These are phyloP conservation scores for Biscutella laevigata DNA, from an alignment of 441 rosid species.

Conservation along the genomic window DNA sequence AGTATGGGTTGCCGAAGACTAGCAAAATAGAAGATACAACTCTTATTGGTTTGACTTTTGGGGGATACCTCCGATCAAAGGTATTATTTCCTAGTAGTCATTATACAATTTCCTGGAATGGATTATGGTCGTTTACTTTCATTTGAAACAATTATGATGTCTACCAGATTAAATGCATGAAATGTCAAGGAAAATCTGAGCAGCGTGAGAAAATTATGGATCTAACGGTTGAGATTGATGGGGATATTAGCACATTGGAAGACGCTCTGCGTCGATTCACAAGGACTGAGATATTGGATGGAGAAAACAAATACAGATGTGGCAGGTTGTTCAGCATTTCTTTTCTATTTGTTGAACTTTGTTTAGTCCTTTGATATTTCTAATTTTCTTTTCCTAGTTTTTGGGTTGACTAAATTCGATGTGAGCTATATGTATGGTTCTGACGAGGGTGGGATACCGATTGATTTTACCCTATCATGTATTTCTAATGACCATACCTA, in stretches of 20 bases:
- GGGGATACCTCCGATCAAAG: constrained; percentile 91
- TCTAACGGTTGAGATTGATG: constrained; percentile 90
- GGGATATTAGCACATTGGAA: constrained; percentile 74
- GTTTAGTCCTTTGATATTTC: not conserved
- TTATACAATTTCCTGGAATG: not conserved
- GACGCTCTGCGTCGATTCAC: constrained; percentile 84
- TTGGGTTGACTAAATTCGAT: not conserved
- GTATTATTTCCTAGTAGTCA: constrained; percentile 26
- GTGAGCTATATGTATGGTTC: not conserved
- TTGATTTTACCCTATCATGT: not conserved
- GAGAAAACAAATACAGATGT: constrained; percentile 88
- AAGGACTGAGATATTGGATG: constrained; percentile 78
- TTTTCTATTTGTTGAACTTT: not conserved
- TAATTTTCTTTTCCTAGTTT: not conserved
- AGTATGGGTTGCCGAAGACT: constrained; percentile 32
- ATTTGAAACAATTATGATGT: constrained; percentile 3
- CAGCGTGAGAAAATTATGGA: constrained; percentile 92
- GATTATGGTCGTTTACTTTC: constrained; percentile 7
- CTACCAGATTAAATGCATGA: constrained; percentile 77
- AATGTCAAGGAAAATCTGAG: constrained; percentile 77
- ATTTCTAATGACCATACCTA: not conserved
- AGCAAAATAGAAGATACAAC: constrained; percentile 62
- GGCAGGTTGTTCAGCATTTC: constrained; percentile 47
- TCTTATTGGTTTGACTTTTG: constrained; percentile 77
- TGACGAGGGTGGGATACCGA: not conserved